phyloP scores from a whole-genome alignment of 192 early-diverging fungal genomes.

The Phlyctochytrium planicorne region DNA sequence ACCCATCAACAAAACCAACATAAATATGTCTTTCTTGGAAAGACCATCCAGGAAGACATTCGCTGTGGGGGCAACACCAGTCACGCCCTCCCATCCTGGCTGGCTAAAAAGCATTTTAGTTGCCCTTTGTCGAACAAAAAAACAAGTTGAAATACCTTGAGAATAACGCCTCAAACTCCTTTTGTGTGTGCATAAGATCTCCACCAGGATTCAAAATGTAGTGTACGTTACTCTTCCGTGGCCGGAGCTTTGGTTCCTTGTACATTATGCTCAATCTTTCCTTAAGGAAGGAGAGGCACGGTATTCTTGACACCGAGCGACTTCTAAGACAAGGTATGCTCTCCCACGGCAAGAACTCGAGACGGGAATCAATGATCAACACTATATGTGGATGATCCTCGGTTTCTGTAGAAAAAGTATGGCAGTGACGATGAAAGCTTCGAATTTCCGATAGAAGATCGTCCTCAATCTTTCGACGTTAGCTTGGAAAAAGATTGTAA shows the following conservation, averaged over 20 bases:
- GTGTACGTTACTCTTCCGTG: conserved; percentile 42
- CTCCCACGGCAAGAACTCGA: conserved; percentile 89
- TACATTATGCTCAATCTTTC: conserved; percentile 36
- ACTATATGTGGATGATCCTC: conserved; percentile 60
- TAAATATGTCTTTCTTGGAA: conserved; percentile 54
- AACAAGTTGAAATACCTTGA: too few species aligned
- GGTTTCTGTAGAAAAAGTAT: background rate
- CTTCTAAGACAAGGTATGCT: conserved; percentile 70
- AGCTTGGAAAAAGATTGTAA: background rate
- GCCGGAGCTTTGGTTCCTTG: conserved; percentile 27
- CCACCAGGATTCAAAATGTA: conserved; percentile 92
- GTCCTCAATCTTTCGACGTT: background rate
- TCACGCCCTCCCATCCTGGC: conserved; percentile 71
- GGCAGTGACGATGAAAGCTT: background rate
- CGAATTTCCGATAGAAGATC: background rate
- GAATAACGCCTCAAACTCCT: conserved; percentile 64
- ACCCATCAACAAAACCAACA: conserved; percentile 41
- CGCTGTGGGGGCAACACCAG: conserved; percentile 66
- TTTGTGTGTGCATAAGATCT: conserved; percentile 81
- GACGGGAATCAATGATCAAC: conserved; percentile 81
- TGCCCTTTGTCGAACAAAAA: too few species aligned
- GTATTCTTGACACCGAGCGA: conserved; percentile 75
- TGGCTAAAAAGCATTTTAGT: conserved; percentile 18
- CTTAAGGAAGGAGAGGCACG: conserved; percentile 74
- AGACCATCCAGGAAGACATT: conserved; percentile 63